These are phyloP conservation scores for Schwanniomyces etchellsii DNA, from an alignment of 1,139 yeast genomes.

Conservation along the genomic window DNA sequence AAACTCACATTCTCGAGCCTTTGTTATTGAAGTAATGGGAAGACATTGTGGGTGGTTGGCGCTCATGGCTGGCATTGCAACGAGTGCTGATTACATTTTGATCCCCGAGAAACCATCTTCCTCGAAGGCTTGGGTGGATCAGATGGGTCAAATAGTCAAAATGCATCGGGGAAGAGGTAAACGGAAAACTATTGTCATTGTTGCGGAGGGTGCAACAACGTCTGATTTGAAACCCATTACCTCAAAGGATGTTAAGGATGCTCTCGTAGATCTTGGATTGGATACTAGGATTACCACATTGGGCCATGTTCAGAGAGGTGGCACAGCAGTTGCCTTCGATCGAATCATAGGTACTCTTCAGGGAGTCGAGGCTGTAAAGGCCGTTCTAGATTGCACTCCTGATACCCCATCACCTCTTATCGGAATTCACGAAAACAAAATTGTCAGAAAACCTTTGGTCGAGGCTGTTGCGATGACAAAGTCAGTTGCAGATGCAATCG, in stretches of 20 bases:
- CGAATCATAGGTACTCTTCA: conserved; percentile 71
- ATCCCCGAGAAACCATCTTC: conserved; percentile 75
- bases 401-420: conserved; percentile 73
- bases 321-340: conserved; percentile 78
- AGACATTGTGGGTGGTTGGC: conserved; percentile 89
- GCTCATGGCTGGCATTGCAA: conserved; percentile 75
- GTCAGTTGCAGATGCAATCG: conserved; percentile 65
- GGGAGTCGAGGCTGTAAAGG: conserved; percentile 81
- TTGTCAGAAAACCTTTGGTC: conserved; percentile 62
- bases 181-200: conserved; percentile 74
- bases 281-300: conserved; percentile 76
- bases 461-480: conserved; percentile 70
- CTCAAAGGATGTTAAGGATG: conserved; percentile 62
- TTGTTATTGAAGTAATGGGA: conserved; percentile 87
- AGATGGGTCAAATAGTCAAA: conserved; percentile 57
- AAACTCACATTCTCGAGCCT: conserved; percentile 76
- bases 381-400: conserved; percentile 65
- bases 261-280: conserved; percentile 62
- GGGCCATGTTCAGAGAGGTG: conserved; percentile 87
- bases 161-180: conserved; percentile 68
- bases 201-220: conserved; percentile 80
- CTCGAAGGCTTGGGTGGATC: conserved; percentile 58
- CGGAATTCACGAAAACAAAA: conserved; percentile 66
- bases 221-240: conserved; percentile 61
- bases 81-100: conserved; percentile 75